Evolutionary conservation across 75 land plant species (phyloP), one percentile per base, ranked within the genome.

Genomic region (Cryptomeria japonica): DNA sequence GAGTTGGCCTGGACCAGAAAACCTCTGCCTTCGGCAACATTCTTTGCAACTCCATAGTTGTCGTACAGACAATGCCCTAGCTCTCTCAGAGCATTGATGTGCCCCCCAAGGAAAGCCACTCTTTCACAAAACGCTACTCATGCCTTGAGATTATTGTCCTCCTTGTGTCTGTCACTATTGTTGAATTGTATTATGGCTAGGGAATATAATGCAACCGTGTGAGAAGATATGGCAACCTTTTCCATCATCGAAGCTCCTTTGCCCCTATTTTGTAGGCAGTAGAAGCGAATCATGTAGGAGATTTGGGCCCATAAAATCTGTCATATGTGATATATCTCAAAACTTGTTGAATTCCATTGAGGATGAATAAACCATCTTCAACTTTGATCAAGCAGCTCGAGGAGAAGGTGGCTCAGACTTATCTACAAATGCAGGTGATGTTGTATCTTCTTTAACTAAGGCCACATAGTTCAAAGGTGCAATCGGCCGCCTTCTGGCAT

Each of bases 51-150:
- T 36, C 96, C 96, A 86, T 95, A 95, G 0, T 96, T 96, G 88
- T 95, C 94, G 64, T 96, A 97, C 78, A 97, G 91, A 85, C 98
- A 96, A 90, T 97, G 97, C 70, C 97, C 98, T 0, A 96, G 93
- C 91, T 96, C 98, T 6, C 98, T 86, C 68, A 96, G 88, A n/a
- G 97, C 98, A 87, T 96, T 97, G 80, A 96, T 86, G 89, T 94
- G 95, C 75, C 96, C 97, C 16, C n/a, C n/a, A n/a, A 94, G 88
- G 18, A 89, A 91, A 12, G 98, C 98, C 8, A 97, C 97, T 18
- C 95, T 87, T 8, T 95, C 96, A 44, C 98, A 96, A 8, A 96
- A 89, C 8, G 97, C 97, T 2, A 93, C 98, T 16, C 98, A 97
- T 39, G 94, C 97, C 19, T 96, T 94, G 19, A 96, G 92, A 88